Percentiles rank a stretch among this genome's conserved stretches.
These are phyloP conservation scores for Heracleum sosnowskyi DNA, from an alignment of 129 eudicot species.

Conservation along the genomic window DNA sequence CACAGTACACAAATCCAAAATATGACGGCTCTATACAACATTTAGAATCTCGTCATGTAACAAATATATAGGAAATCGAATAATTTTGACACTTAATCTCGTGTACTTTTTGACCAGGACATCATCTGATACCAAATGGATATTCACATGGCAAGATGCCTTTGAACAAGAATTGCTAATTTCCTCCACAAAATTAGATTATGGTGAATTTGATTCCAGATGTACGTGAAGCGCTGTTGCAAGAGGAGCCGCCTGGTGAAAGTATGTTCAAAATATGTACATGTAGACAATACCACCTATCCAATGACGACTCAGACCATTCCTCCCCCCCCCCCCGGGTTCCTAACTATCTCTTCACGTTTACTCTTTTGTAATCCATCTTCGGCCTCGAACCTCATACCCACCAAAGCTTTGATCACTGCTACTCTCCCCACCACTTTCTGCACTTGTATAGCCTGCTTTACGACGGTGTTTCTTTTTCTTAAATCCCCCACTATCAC, in stretches of 20 bases:
- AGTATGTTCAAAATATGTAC: conserved; percentile 4
- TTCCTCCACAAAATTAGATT: not conserved
- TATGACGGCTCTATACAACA: conserved; percentile 9
- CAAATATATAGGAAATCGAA: not conserved
- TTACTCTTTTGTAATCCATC: conserved; percentile 91
- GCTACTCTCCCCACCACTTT: conserved; percentile 80
- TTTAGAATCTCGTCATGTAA: not conserved
- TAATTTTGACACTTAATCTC: not conserved
- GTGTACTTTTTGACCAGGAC: not conserved
- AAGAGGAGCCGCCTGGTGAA: not conserved
- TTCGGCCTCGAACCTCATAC: conserved; percentile 56
- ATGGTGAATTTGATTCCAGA: not conserved
- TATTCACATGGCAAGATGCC: conserved; percentile 1
- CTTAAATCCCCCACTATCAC: conserved; percentile 52
- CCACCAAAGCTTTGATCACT: conserved; percentile 55
- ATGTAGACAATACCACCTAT: not conserved
- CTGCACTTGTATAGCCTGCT: conserved; percentile 90
- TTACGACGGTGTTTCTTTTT: conserved; percentile 57
- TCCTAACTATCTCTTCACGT: not conserved
- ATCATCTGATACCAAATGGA: not conserved
- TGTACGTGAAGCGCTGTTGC: not conserved
- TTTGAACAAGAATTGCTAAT: not conserved
- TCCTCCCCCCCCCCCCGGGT: not conserved
- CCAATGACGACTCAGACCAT: not conserved
- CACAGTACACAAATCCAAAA: not conserved